These are phyloP conservation scores for Melastoma malabathricum DNA, from an alignment of 345 rosid species.

Conservation along the genomic window DNA sequence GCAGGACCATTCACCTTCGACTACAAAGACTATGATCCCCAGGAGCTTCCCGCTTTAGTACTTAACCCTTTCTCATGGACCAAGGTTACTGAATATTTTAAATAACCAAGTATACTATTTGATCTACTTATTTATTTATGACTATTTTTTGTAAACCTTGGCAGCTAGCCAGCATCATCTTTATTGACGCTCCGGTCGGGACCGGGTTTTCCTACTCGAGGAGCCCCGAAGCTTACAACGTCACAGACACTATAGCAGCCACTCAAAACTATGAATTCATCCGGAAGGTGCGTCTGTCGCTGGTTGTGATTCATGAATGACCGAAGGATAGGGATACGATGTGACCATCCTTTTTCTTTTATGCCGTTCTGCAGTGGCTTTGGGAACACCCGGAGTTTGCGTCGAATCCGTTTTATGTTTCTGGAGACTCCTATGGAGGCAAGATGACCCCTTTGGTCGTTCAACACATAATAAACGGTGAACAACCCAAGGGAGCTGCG, in stretches of 20 bases:
- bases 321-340: neutral
- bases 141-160: no score
- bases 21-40: slow-evolving; percentile 1
- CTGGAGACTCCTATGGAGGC: slow-evolving; percentile 25
- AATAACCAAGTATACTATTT: no score
- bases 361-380: slow-evolving; percentile 21
- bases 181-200: slow-evolving; percentile 25
- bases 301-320: no score
- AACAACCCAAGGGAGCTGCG: no score
- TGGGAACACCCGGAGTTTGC: slow-evolving; percentile 14
- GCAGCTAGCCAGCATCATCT: slow-evolving; percentile 22
- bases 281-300: no score
- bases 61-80: slow-evolving; percentile 18
- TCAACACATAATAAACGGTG: slow-evolving; percentile 12
- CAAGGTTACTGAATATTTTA: slow-evolving; percentile 9
- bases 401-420: slow-evolving; percentile 14
- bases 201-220: slow-evolving; percentile 26
- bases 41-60: slow-evolving; percentile 11
- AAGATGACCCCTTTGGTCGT: slow-evolving; percentile 10
- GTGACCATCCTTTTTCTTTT: no score
- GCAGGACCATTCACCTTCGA: slow-evolving; percentile 20
- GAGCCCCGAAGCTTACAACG: slow-evolving; percentile 2
- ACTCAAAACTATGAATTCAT: slow-evolving; percentile 10
- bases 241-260: slow-evolving; percentile 7
- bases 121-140: no score